Evolutionary conservation across 2,329 filamentous ascomycete species (phyloP), one percentile per base, ranked within the genome.

Genomic region (Fusarium subglutinans): DNA sequence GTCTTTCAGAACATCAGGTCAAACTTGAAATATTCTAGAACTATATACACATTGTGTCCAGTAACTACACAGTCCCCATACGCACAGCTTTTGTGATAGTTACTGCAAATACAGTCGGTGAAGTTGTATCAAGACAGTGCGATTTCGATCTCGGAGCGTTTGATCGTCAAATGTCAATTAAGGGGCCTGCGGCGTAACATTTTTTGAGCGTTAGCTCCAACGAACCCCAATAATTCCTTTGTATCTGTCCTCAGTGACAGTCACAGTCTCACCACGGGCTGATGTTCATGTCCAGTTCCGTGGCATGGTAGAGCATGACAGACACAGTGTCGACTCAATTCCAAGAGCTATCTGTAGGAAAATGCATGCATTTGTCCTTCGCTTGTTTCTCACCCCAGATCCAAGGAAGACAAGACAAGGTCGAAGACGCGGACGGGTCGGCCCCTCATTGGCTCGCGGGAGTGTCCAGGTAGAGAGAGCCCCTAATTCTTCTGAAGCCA

Each of bases 401-500:
- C 70, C 59, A 69, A 60, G 50, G 38, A 72, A 63, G 60, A 60
- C 69, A 60, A 51, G 70, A 73, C 65, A 75, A 61, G 66, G 69
- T 60, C 66, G 64, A 69, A 75, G 74, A 73, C 38, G 73, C 63
- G 75, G 72, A 78, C 68, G 75, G 76, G 75, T 78, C 77, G 75
- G 72, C 72, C 75, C 74, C 76, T 78, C 66, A 78, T 78, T 78
- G 77, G 77, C 53, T 66, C 59, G 66, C 63, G 73, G 73, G 62
- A 72, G 54, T 44, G 60, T 58, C 61, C 72, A 66, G 63, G 64
- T 50, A 40, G 26, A 76, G 66, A 74, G 66, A 77, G 76, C 76
- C 76, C 76, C 76, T 78, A 78, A 78, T 76, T 53, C 62, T 74
- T 65, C 63, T 72, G 72, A 78, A 67, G 66, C 73, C 73, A 73